Conservation (phyloP, 2,329 filamentous ascomycete genomes). For the Zymoseptoria brevis region DNA sequence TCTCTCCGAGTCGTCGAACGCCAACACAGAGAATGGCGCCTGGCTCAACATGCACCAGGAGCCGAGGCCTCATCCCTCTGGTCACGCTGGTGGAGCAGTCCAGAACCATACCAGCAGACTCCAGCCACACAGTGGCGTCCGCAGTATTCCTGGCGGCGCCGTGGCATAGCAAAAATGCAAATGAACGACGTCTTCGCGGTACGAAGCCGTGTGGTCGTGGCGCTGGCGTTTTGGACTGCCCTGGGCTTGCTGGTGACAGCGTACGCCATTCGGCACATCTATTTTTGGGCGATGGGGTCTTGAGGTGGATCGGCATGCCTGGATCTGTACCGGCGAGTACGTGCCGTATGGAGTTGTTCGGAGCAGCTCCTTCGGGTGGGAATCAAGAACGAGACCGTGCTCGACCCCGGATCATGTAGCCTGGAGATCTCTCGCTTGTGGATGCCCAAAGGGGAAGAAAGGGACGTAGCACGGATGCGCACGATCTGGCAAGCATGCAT, state of each 20-base stretch:
- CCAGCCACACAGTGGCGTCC: constrained; percentile 26
- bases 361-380: background rate
- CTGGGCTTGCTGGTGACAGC: constrained; percentile 14
- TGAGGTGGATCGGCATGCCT: background rate
- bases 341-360: background rate
- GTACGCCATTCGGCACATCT: constrained; percentile 17
- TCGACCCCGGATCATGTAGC: background rate
- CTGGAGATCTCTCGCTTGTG: background rate
- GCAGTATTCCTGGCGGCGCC: constrained; percentile 29
- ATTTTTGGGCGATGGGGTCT: constrained; percentile 11
- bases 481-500: background rate
- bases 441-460: background rate
- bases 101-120: constrained; percentile 39
- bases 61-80: constrained; percentile 27
- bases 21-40: constrained; percentile 45
- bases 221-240: constrained; percentile 35
- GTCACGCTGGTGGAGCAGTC: constrained; percentile 32
- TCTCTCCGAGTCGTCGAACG: constrained; percentile 58
- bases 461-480: background rate
- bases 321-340: background rate
- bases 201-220: constrained; percentile 46
- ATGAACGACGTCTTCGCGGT: constrained; percentile 57
- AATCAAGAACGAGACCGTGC: background rate
- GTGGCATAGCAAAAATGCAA: constrained; percentile 55
- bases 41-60: constrained; percentile 30